A percentile compares a stretch with the other conserved stretches of the same genome.
These are phyloP conservation scores for Pseudoneurospora amorphoporcata DNA, from an alignment of 495 filamentous ascomycete species.

Conservation along the genomic window DNA sequence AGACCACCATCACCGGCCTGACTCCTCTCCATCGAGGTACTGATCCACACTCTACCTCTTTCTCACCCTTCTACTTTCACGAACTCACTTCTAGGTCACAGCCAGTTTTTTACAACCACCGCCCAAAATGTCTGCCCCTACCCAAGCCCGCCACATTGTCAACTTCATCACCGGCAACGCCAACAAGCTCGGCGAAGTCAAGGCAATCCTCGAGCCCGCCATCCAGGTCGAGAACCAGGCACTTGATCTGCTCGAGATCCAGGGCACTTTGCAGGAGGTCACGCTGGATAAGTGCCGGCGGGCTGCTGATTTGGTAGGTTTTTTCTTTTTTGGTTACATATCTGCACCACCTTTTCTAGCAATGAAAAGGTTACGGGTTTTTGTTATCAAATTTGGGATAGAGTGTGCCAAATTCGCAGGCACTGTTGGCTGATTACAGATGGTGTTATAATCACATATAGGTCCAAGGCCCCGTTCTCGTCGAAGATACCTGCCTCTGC, in stretches of 20 bases:
- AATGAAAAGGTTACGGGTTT: background rate
- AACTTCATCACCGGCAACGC: constrained; percentile 96
- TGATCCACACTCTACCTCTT: background rate
- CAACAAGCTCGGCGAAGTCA: constrained; percentile 84
- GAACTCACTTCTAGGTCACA: constrained; percentile 4
- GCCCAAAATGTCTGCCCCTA: constrained; percentile 7
- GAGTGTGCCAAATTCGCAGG: too few relatives aligned
- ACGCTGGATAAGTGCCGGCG: constrained; percentile 75
- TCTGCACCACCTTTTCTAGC: background rate
- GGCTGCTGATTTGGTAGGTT: constrained; percentile 55
- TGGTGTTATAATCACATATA: constrained; percentile 16
- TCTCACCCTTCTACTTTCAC: background rate
- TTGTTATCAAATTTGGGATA: background rate
- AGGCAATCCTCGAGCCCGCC: constrained; percentile 66
- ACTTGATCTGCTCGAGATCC: constrained; percentile 78
- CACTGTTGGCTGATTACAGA: background rate
- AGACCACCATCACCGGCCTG: background rate
- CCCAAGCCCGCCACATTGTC: constrained; percentile 29
- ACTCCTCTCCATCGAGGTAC: background rate
- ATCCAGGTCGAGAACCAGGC: constrained; percentile 63
- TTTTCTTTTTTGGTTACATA: background rate
- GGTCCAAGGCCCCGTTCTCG: constrained; percentile 79
- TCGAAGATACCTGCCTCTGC: constrained; percentile 90
- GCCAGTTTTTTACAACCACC: background rate
- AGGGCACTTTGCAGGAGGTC: constrained; percentile 87